Evolutionary conservation across 2,329 filamentous ascomycete genomes (phyloP).

Genomic region (Aureobasidium sp.): DNA sequence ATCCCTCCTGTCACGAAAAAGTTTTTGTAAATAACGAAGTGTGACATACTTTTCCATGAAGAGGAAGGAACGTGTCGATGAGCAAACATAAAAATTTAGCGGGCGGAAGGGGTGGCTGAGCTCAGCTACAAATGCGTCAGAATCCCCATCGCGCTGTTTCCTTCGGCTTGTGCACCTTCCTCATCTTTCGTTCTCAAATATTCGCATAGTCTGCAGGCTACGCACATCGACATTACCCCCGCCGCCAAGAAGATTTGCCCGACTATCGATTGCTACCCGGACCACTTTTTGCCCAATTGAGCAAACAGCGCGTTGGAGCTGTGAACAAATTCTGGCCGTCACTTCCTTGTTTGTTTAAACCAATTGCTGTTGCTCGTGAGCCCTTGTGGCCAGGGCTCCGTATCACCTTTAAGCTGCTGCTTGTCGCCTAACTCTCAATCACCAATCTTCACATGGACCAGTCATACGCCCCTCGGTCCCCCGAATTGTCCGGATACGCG

Average conservation of each 20-base stretch:
- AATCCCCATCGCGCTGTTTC: too few species aligned
- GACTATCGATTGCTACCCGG: slow-evolving; percentile 5
- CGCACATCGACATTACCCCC: neutral
- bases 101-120: neutral
- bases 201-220: neutral
- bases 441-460: slow-evolving; percentile 6
- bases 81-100: neutral
- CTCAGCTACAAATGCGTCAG: too few species aligned
- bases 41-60: neutral
- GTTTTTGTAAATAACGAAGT: too few species aligned
- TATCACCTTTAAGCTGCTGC: neutral
- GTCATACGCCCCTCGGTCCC: slow-evolving; percentile 13
- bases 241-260: neutral
- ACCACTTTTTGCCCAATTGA: neutral
- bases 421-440: neutral
- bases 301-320: slow-evolving; percentile 1
- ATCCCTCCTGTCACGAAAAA: too few species aligned
- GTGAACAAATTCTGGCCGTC: neutral
- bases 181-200: neutral
- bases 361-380: neutral
- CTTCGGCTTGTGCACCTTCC: neutral
- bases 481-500: slow-evolving; percentile 23
- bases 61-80: neutral
- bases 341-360: neutral
- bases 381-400: slow-evolving; percentile 1